Conservation (phyloP, 179 eudicot genomes). For the Silene coronaria region DNA sequence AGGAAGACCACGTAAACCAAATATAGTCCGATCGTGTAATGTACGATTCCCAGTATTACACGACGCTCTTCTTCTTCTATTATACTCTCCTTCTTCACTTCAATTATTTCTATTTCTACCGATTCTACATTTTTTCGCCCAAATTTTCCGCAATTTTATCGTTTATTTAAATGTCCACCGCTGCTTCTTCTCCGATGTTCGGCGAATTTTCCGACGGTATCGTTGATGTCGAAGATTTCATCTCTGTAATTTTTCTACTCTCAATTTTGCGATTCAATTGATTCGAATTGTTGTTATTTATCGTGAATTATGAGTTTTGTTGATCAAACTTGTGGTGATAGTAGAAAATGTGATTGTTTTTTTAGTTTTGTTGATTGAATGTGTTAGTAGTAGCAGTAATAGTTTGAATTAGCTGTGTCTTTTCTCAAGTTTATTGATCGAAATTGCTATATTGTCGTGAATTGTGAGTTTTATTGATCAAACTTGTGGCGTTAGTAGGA, state of each 20-base stretch:
- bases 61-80: conserved; percentile 20
- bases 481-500: background rate
- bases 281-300: background rate
- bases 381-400: conserved; percentile 6
- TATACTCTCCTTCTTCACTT: background rate
- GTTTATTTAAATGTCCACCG: conserved; percentile 1
- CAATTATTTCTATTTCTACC: background rate
- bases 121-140: background rate
- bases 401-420: background rate
- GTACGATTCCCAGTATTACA: conserved; percentile 46
- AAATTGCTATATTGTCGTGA: background rate
- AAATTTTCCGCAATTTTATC: background rate
- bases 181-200: conserved; percentile 15
- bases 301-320: background rate
- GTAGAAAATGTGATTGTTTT: background rate
- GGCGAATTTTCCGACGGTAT: conserved; percentile 30
- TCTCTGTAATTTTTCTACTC: conserved; percentile 29
- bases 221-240: conserved; percentile 56
- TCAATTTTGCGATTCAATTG: conserved; percentile 2
- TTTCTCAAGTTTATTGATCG: background rate
- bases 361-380: background rate
- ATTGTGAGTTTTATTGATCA: background rate
- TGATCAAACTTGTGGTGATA: background rate
- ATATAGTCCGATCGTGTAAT: conserved; percentile 42
- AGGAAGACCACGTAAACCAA: conserved; percentile 46